These are phyloP conservation scores for Chiua virens DNA, from an alignment of 768 basidiomycete genomes.

Conservation along the genomic window DNA sequence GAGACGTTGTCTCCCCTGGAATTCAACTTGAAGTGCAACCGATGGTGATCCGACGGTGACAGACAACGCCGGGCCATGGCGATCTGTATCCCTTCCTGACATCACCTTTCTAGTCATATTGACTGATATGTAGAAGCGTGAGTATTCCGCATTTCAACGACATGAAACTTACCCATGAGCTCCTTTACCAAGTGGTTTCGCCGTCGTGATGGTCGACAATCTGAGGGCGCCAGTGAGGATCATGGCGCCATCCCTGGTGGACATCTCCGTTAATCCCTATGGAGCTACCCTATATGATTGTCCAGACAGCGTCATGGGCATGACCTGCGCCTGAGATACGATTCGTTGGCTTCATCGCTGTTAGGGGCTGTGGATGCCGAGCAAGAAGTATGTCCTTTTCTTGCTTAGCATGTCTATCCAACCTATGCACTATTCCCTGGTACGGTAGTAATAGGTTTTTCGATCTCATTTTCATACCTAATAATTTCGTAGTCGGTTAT, in stretches of 20 bases:
- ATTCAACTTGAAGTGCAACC: conserved; percentile 38
- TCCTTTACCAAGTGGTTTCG: conserved; percentile 21
- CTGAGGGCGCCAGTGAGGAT: conserved; percentile 13
- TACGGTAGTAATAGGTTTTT: no score
- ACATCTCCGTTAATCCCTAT: background rate
- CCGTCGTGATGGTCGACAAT: conserved; percentile 26
- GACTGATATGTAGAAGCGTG: conserved; percentile 31
- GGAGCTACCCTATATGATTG: background rate
- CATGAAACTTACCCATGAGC: background rate
- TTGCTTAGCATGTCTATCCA: no score
- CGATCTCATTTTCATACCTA: no score
- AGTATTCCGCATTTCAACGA: background rate
- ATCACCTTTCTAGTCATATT: conserved; percentile 20
- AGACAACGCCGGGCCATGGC: conserved; percentile 56
- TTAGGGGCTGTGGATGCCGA: conserved; percentile 19
- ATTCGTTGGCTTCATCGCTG: conserved; percentile 19
- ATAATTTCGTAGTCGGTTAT: no score
- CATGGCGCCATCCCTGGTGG: conserved; percentile 17
- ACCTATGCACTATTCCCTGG: no score
- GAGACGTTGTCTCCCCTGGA: conserved; percentile 31
- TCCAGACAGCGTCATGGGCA: conserved; percentile 23
- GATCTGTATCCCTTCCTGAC: background rate
- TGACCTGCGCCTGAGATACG: conserved; percentile 23
- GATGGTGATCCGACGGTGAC: conserved; percentile 57
- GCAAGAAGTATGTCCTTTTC: conserved; percentile 3